Percentiles rank a stretch among this genome's conserved stretches.
phyloP scores from a whole-genome alignment of 257 asterid species.

The Orobanche coerulescens region DNA sequence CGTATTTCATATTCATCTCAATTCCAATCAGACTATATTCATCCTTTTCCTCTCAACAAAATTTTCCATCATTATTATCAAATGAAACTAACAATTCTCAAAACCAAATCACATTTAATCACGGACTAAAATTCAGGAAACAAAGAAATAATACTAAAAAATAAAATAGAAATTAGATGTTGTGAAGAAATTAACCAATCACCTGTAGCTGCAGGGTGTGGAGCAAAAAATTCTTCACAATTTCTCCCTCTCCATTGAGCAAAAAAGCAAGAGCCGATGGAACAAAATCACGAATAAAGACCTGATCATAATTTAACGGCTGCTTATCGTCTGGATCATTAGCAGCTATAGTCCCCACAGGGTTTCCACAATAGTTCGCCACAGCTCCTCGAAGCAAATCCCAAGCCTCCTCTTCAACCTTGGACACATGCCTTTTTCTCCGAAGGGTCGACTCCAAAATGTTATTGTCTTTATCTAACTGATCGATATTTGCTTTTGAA shows the following conservation, averaged over 20 bases:
- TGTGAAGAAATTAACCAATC: conserved; percentile 9
- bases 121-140: too few species aligned
- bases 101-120: too few species aligned
- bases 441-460: conserved; percentile 25
- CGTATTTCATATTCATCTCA: too few species aligned
- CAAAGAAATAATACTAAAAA: too few species aligned
- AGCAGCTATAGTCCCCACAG: conserved; percentile 67
- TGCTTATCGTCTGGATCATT: conserved; percentile 64
- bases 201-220: conserved; percentile 85
- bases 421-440: conserved; percentile 38
- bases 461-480: conserved; percentile 14
- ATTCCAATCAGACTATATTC: too few species aligned
- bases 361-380: conserved; percentile 58
- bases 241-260: conserved; percentile 70
- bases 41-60: too few species aligned
- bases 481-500: conserved; percentile 25
- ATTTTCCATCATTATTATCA: too few species aligned
- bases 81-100: too few species aligned
- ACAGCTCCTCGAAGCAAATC: conserved; percentile 53
- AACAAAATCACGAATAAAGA: conserved; percentile 72
- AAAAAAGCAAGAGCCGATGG: conserved; percentile 81
- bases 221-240: conserved; percentile 67
- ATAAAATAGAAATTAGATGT: neutral
- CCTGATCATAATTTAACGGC: conserved; percentile 67
- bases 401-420: conserved; percentile 72